Conservation (phyloP, 2,329 filamentous ascomycete species). For the Fusarium subtropicale region DNA sequence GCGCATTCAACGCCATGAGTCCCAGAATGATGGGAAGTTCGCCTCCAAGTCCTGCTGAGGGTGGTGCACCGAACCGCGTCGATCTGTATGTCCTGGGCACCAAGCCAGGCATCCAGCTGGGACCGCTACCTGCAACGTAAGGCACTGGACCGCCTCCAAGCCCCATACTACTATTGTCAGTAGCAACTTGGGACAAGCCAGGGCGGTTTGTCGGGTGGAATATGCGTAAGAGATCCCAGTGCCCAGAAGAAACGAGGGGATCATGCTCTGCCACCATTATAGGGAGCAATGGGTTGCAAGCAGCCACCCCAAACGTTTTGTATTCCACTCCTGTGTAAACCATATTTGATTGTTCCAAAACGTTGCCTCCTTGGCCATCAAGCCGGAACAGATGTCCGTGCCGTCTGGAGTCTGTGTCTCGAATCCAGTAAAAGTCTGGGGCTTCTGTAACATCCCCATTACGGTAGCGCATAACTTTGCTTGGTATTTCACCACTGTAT, state of each 20-base stretch:
- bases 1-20: slow-evolving; percentile 53
- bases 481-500: slow-evolving; percentile 48
- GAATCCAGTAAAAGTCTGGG: slow-evolving; percentile 40
- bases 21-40: slow-evolving; percentile 55
- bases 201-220: slow-evolving; percentile 20
- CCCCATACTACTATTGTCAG: slow-evolving; percentile 31
- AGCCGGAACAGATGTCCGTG: slow-evolving; percentile 6
- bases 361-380: slow-evolving; percentile 1
- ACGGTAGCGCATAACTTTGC: slow-evolving; percentile 53
- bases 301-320: slow-evolving; percentile 49
- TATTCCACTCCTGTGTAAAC: slow-evolving; percentile 25
- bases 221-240: slow-evolving; percentile 51
- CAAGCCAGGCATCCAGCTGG: slow-evolving; percentile 56
- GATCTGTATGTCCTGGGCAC: slow-evolving; percentile 51
- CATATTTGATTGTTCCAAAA: not conserved
- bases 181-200: slow-evolving; percentile 49
- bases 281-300: slow-evolving; percentile 54
- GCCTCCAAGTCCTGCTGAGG: slow-evolving; percentile 53
- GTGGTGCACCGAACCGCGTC: slow-evolving; percentile 1
- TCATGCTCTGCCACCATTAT: slow-evolving; percentile 48
- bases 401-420: not conserved
- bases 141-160: slow-evolving; percentile 33
- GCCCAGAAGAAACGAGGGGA: slow-evolving; percentile 15
- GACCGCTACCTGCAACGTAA: slow-evolving; percentile 49
- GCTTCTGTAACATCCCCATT: slow-evolving; percentile 48